Evolutionary conservation across 2,329 filamentous ascomycete species (phyloP), one percentile per base, ranked within the genome.

Genomic region (Cladosporium sp.): DNA sequence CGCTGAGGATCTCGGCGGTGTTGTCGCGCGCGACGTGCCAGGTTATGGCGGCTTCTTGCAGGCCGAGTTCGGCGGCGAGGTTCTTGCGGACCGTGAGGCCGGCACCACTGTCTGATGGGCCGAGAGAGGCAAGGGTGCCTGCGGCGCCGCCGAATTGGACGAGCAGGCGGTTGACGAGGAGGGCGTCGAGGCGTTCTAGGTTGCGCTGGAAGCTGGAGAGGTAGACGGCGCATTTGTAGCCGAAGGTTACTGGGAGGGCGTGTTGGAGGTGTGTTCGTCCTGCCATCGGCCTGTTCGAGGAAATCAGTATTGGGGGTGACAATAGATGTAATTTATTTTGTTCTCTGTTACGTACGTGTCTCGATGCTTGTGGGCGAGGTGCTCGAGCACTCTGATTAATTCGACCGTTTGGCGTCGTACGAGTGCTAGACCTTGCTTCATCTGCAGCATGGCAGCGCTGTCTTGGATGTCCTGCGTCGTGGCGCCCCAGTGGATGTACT

Each of bases 1-100:
- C 71, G 32, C 69, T 71, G 47, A 73, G 30, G 8, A 71, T 69
- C 59, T 76, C 75, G 21, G 74, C 72, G 12, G 74, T 65, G 52
- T 66, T 67, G 65, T 76, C 75, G 6, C 75, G 73, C 32, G 74
- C 74, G 3, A 72, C 75, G 57, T 76, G 74, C 74, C 75, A 76
- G 7, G 74, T 74, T 10, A 76, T 74, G 3, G 14, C 38, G n/a
- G 74, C 72, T 52, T 72, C 70, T 21, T 61, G 3, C 5, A 76
- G 67, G 2, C 65, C 68, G 14, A 76, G 72, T 30, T 72, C 65
- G 24, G 63, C 44, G 0, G 74, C 74, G 3, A 76, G 68, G 0
- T 57, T 57, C 5, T 65, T 55, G 4, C 74, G 73, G 41, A 74
- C 73, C 15, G 59, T 15, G 0, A 75, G 61, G 3, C 69, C 72